Conservation (phyloP, 352 stramenopile genomes). For the Pythium dissimile region DNA sequence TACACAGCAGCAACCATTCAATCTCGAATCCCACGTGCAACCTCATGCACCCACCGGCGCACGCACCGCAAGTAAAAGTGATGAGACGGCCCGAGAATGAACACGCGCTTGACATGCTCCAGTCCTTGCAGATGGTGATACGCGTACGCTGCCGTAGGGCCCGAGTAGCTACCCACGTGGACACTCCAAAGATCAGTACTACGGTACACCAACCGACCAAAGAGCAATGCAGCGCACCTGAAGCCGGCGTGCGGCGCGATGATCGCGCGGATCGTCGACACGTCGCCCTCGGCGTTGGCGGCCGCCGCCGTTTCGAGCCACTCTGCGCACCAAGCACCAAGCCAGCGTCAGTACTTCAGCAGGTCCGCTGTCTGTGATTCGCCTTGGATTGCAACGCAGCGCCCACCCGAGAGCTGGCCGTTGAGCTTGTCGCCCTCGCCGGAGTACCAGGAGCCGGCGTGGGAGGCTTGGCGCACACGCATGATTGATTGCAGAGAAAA, state of each 20-base stretch:
- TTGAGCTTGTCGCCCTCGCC: slow-evolving; percentile 59
- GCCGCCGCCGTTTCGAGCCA: slow-evolving; percentile 50
- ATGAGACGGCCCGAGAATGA: slow-evolving; percentile 95
- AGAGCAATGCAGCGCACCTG: slow-evolving; percentile 25
- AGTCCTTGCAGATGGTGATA: slow-evolving; percentile 88
- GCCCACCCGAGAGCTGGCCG: slow-evolving; percentile 43
- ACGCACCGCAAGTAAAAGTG: slow-evolving; percentile 93
- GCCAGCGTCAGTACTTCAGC: neutral
- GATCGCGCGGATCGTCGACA: slow-evolving; percentile 58
- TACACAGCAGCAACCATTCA: slow-evolving; percentile 21
- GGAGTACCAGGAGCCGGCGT: slow-evolving; percentile 85
- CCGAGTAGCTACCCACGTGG: slow-evolving; percentile 92
- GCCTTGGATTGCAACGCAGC: no score
- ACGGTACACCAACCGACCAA: neutral
- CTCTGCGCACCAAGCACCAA: slow-evolving; percentile 19
- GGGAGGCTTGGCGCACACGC: slow-evolving; percentile 59
- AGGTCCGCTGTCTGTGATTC: no score
- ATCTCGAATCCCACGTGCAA: neutral
- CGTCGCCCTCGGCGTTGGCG: slow-evolving; percentile 31
- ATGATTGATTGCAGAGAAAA: slow-evolving; percentile 15
- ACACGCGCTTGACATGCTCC: slow-evolving; percentile 67
- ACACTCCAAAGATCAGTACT: no score
- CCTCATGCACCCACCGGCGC: slow-evolving; percentile 7
- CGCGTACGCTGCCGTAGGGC: slow-evolving; percentile 91
- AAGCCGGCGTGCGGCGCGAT: slow-evolving; percentile 88